Conservation (phyloP, 106 monocot genomes). For the Alisma plantagoaquatica region DNA sequence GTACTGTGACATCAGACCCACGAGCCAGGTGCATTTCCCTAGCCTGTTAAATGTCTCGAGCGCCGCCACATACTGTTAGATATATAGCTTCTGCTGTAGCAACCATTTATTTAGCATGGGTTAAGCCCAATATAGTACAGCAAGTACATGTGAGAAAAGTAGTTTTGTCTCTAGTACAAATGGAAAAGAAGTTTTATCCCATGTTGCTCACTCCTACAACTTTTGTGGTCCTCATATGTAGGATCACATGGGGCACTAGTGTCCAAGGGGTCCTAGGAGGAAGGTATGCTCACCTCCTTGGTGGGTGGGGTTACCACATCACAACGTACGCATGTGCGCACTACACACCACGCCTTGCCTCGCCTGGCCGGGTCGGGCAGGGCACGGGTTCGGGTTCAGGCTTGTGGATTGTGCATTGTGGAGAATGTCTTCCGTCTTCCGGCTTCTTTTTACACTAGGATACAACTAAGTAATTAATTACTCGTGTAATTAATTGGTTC, state of each 20-base stretch:
- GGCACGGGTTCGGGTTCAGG: too few relatives aligned
- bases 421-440: too few relatives aligned
- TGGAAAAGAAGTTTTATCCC: slow-evolving; percentile 18
- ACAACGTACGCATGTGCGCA: too few relatives aligned
- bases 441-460: too few relatives aligned
- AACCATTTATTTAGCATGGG: slow-evolving; percentile 5
- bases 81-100: background rate
- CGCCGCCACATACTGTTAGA: slow-evolving; percentile 12
- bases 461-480: too few relatives aligned
- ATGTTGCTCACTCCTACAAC: background rate
- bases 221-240: background rate
- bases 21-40: slow-evolving; percentile 22
- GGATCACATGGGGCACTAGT: slow-evolving; percentile 16
- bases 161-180: slow-evolving; percentile 20
- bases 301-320: too few relatives aligned
- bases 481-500: too few relatives aligned
- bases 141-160: slow-evolving; percentile 31
- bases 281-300: too few relatives aligned
- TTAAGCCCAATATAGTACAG: slow-evolving; percentile 14
- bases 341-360: too few relatives aligned
- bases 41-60: slow-evolving; percentile 19
- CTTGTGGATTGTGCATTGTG: too few relatives aligned
- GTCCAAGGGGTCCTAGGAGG: too few relatives aligned
- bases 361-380: too few relatives aligned
- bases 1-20: slow-evolving; percentile 33